Evolutionary conservation across 2,329 filamentous ascomycete genomes (phyloP), one percentile per base, ranked within the genome.

Genomic region (Rhexocercosporidium sp.): DNA sequence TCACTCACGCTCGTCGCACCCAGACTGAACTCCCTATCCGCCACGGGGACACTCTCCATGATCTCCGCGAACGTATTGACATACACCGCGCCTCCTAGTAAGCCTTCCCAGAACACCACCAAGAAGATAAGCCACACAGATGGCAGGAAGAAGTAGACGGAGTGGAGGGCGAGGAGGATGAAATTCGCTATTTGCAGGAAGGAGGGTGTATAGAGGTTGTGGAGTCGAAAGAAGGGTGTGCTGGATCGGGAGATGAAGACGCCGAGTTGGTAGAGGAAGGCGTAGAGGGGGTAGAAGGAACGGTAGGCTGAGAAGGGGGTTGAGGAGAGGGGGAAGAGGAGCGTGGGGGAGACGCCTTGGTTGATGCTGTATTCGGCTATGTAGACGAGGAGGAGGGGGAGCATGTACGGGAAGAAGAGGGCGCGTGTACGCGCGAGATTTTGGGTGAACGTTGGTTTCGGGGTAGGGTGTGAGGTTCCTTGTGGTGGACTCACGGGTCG

Each of bases 301-400:
- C 95, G 90, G 77, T 90, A 96, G 72, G 93, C 87, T 37, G 82
- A 81, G 77, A 98, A 98, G 0, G 96, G 96, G 0, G 92, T 91
- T 12, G 86, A 80, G 0, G 84, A 77, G 0, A 97, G 83, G 0
- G 94, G 93, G 77, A 97, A 99, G 4, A 99, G 86, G 0, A 98
- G 83, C 0, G 94, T 97, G 0, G 96, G 95, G 0, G 93, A 85
- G 0, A 98, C 93, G 41, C 94, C 95, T 81, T 97, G 94, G 81
- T 98, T 98, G 79, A 98, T 97, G 64, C 92, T 96, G 78, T 99
- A 99, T 82, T 99, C 96, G 65, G 94, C 93, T 41, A 98, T 87
- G 78, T 97, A 99, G 34, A 99, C 96, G 18, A 98, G 82, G 39
- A 98, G 84, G 16, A 99, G 85, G 0, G 96, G 96, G 3, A 97